These are phyloP conservation scores for Hsuehochloa calcarea DNA, from an alignment of 176 grass and related monocot species.

Conservation along the genomic window DNA sequence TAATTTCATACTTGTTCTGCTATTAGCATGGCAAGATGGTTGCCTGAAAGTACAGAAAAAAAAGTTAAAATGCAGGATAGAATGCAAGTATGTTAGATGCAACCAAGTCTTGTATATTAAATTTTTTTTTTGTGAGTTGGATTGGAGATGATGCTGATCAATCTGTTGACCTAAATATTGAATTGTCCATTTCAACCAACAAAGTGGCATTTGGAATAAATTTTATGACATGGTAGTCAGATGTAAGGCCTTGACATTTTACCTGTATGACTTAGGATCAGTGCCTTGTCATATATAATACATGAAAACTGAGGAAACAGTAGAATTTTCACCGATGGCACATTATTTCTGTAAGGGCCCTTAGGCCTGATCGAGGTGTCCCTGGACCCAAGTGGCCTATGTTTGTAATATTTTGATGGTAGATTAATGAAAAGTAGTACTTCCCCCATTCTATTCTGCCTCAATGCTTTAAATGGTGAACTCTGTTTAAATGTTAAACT, in stretches of 20 bases:
- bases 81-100: not conserved
- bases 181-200: not conserved
- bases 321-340: not conserved
- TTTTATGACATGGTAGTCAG: not conserved
- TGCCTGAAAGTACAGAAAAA: not conserved
- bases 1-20: slow-evolving; percentile 13
- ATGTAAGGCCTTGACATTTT: not conserved
- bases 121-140: not conserved
- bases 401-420: slow-evolving; percentile 3
- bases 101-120: not conserved
- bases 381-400: not conserved
- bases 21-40: not conserved
- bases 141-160: not conserved
- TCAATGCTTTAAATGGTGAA: not conserved
- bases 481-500: not conserved
- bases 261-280: not conserved
- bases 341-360: not conserved
- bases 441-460: not conserved
- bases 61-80: not conserved
- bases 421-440: not conserved
- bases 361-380: too few relatives aligned
- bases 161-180: not conserved
- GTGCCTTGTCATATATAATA: not conserved
- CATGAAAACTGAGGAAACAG: not conserved
- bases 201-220: not conserved